These are phyloP conservation scores for Elongisporangium undulatum DNA, from an alignment of 352 stramenopile genomes.

Conservation along the genomic window DNA sequence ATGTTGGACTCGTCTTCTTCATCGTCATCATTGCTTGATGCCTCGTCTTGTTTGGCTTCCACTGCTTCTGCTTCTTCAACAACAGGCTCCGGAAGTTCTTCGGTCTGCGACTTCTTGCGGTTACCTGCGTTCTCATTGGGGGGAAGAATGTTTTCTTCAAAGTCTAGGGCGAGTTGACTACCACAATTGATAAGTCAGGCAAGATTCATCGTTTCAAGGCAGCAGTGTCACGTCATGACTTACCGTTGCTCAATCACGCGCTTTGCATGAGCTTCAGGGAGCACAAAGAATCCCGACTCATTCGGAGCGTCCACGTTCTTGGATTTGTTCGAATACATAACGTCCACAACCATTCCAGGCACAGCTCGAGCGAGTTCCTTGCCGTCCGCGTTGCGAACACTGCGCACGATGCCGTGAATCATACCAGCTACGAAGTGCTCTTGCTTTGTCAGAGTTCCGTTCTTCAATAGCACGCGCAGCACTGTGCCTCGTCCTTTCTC, in stretches of 20 bases:
- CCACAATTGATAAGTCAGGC: constrained; percentile 1
- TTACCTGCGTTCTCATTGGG: constrained; percentile 13
- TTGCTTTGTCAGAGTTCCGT: constrained; percentile 52
- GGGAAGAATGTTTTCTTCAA: constrained; percentile 50
- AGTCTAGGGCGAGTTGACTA: constrained; percentile 70
- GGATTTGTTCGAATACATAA: constrained; percentile 78
- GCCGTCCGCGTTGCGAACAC: constrained; percentile 49
- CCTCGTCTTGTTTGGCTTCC: too few species aligned
- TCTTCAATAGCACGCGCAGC: constrained; percentile 66
- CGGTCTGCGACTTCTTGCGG: neutral
- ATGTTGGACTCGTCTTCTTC: constrained; percentile 23
- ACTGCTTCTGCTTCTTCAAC: constrained; percentile 8
- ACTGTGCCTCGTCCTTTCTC: constrained; percentile 64
- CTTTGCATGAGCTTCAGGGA: constrained; percentile 52
- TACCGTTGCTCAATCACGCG: constrained; percentile 75
- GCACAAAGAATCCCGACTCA: constrained; percentile 74
- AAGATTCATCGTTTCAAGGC: neutral
- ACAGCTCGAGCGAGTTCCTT: constrained; percentile 42
- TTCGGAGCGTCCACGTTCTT: constrained; percentile 82
- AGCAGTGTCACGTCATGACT: neutral
- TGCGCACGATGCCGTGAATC: constrained; percentile 77
- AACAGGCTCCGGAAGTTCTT: neutral
- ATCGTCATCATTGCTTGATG: constrained; percentile 4
- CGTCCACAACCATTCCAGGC: constrained; percentile 72
- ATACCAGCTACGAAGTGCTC: constrained; percentile 84